Evolutionary conservation across 352 stramenopile genomes (phyloP), one percentile per base, ranked within the genome.

Genomic region (Blastocystis sp.): DNA sequence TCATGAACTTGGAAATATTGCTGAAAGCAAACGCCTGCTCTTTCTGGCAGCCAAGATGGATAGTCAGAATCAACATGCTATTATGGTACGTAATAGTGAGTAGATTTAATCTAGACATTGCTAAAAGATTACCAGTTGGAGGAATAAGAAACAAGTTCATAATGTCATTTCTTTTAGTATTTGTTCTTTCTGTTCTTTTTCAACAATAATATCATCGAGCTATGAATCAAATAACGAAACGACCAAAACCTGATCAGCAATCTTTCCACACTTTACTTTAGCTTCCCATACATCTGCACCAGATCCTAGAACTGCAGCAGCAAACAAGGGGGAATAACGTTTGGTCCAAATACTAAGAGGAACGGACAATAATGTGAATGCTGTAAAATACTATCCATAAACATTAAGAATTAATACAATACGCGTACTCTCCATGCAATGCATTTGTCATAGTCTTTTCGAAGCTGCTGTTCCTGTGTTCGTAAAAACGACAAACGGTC

Each of bases 361-460:
- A 66, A 84, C 53, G 6, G 73, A 62, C 7, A 84, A 44, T 7
- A 84, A 42, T 4, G 73, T 84, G 40, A 62, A 60, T 13, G 24
- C 73, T 37, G 73, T 84, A 48, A 84, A 84, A 27, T 84, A 84
- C 73, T 84, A 84, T 35, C 17, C 1, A 22, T 48, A 62, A 11
- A 66, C 5, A 6, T 22, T 24, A 27, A 5, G 30, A 19, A 35
- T 64, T n/a, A n/a, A 64, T 24, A 13, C 11, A 5, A 37, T 35
- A 84, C 73, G 17, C 53, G 48, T 13, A 84, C 56, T 44, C 53
- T 84, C 73, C 73, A 84, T 2, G 73, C 22, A 42, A 84, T 84
- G 73, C 73, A 84, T 44, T 84, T 84, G 48, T 84, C 73, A 57
- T 84, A 84, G 35, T 84, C 53, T 54, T 84, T 68, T 53, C 73